Evolutionary conservation across 1,284 basidiomycete genomes (phyloP).

Genomic region (Mycena citricolor): DNA sequence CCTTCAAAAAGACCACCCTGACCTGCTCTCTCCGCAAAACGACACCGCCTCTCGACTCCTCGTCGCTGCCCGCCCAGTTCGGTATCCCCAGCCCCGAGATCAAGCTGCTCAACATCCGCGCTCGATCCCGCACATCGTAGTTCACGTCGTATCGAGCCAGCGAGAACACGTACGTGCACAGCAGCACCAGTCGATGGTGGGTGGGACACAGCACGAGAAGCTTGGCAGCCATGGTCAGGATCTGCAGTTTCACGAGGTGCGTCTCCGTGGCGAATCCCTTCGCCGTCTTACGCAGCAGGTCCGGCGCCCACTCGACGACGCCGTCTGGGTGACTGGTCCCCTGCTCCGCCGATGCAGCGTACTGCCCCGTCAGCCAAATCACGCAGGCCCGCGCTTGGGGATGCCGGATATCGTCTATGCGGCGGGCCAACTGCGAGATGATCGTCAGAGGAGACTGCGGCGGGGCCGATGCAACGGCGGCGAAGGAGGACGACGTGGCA

Average conservation of each 20-base stretch:
- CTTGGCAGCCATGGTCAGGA: conserved; percentile 82
- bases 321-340: conserved; percentile 32
- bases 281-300: conserved; percentile 75
- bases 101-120: conserved; percentile 75
- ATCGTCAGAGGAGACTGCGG: conserved; percentile 61
- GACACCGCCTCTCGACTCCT: conserved; percentile 62
- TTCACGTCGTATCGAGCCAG: conserved; percentile 86
- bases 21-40: conserved; percentile 82
- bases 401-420: conserved; percentile 77
- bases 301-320: conserved; percentile 75
- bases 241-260: conserved; percentile 74
- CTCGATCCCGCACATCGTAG: conserved; percentile 88
- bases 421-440: conserved; percentile 70
- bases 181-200: conserved; percentile 47
- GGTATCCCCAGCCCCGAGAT: conserved; percentile 54
- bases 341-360: conserved; percentile 46
- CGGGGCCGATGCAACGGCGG: conserved; percentile 25
- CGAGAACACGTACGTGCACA: conserved; percentile 74
- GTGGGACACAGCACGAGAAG: conserved; percentile 69
- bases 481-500: conserved; percentile 27
- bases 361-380: conserved; percentile 90
- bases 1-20: conserved; percentile 76
- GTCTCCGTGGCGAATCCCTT: conserved; percentile 78
- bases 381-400: conserved; percentile 81
- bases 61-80: conserved; percentile 34